Percentiles rank a stretch among this genome's conserved stretches.
These are phyloP conservation scores for Stentor roeselii DNA, from an alignment of 73 alveolate genomes.

Conservation along the genomic window DNA sequence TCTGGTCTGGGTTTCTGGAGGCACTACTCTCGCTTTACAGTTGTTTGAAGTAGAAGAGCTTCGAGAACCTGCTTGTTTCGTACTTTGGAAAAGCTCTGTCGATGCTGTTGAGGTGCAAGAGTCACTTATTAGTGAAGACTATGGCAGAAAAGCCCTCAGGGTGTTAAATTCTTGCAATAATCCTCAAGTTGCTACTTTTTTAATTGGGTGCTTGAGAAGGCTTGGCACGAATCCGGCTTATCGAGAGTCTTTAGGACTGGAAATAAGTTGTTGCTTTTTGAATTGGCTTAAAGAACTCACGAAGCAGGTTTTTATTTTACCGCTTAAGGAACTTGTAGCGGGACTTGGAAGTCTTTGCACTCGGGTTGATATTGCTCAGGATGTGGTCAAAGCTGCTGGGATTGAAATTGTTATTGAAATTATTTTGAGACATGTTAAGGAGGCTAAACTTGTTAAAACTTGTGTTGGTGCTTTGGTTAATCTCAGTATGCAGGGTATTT, in stretches of 20 bases:
- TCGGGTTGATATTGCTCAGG: neutral
- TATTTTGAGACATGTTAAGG: neutral
- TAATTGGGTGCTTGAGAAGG: slow-evolving; percentile 11
- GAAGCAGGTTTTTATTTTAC: neutral
- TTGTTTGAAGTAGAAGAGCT: neutral
- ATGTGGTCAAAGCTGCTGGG: slow-evolving; percentile 18
- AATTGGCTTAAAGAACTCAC: neutral
- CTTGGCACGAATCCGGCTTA: neutral
- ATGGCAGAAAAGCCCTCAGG: neutral
- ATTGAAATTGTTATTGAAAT: slow-evolving; percentile 6
- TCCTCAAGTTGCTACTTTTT: neutral
- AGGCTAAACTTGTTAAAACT: slow-evolving; percentile 11
- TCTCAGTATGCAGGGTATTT: neutral
- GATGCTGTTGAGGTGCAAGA: slow-evolving; percentile 7
- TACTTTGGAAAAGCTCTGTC: neutral
- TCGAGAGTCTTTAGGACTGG: neutral
- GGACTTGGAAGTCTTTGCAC: slow-evolving; percentile 13
- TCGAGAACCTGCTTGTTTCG: neutral
- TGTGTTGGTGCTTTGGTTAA: slow-evolving; percentile 18
- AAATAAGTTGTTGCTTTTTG: neutral
- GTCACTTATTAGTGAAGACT: neutral
- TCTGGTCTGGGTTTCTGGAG: slow-evolving; percentile 17
- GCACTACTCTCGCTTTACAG: neutral
- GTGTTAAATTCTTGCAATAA: neutral
- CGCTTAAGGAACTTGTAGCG: slow-evolving; percentile 8